phyloP scores from a whole-genome alignment of 2,329 filamentous ascomycete species.

The Cytospora paraplurivora region DNA sequence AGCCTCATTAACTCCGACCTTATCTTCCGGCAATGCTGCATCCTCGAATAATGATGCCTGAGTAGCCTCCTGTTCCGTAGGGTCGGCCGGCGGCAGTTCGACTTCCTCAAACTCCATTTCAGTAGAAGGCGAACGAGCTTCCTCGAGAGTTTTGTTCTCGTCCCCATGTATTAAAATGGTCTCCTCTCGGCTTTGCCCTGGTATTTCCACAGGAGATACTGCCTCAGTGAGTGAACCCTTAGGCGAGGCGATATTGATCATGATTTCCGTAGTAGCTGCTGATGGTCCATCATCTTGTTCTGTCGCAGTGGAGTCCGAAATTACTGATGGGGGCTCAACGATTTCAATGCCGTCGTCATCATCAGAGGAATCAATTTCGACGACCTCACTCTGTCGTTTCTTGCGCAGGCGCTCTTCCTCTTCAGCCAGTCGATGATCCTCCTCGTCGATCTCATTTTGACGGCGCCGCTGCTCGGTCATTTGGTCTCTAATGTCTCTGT shows the following conservation, averaged over 20 bases:
- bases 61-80: constrained; percentile 30
- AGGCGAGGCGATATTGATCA: constrained; percentile 30
- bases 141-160: background rate
- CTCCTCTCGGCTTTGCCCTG: background rate
- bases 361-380: constrained; percentile 66
- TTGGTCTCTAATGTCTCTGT: constrained; percentile 66
- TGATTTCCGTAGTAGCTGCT: background rate
- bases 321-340: constrained; percentile 46
- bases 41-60: constrained; percentile 38
- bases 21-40: constrained; percentile 33
- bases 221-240: constrained; percentile 29
- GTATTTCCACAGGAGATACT: background rate
- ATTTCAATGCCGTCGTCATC: constrained; percentile 61
- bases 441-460: constrained; percentile 64
- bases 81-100: constrained; percentile 26
- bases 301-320: background rate
- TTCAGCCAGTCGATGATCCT: constrained; percentile 59
- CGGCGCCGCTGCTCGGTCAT: constrained; percentile 59
- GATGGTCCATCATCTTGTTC: background rate
- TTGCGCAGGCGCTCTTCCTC: constrained; percentile 55
- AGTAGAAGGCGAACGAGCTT: constrained; percentile 30
- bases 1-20: constrained; percentile 14
- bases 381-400: constrained; percentile 50
- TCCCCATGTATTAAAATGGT: background rate
- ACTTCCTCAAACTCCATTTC: constrained; percentile 45